Base-by-base conservation (phyloP, 176 grass and related monocot species). In the Eragrostis curvula region DNA sequence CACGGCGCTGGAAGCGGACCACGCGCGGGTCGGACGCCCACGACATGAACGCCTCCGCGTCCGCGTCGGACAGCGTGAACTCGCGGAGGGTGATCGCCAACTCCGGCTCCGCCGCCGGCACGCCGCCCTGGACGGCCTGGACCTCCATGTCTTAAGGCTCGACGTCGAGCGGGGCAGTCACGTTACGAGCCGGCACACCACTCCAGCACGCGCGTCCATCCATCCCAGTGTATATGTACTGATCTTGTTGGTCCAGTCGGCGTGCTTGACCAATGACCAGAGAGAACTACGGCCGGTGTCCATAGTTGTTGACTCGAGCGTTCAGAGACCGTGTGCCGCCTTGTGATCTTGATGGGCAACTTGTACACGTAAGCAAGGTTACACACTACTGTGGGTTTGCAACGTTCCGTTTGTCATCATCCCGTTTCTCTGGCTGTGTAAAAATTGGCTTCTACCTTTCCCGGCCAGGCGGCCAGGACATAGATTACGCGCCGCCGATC, bases 1-100 rank as follows among this genome's bases (percentile, higher is more conserved):
- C 69, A 20, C 92, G 94, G 63, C 91, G 89, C 56, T 94, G 94
- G 94, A 94, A 97, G 27, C 69, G 83, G 25, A 50, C 82, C 36
- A 94, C 85, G 21, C 76, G 87, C 21, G 85, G 87, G 71, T 97
- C 89, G 0, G 89, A 89, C 47, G 83, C 89, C 94, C 94, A 97
- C 17, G 83, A 57, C 79, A 97, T 84, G 68, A 92, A 57, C 53
- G 92, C 80, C 70, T 82, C 85, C 8, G 80, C 78, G 67, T 97
- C 94, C 25, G 87, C 92, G n/a, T 78, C 81, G 8, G 45, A 79
- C 60, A 5, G 11, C 61, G 59, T 73, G 80, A 90, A 97, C 73
- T 86, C 77, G 41, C 94, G 87, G 68, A 97, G 92, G 27, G 83
- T 80, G n/a, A 94, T 56, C 12, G 41, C 47, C 0, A 45, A 63